A percentile compares a stretch with the other conserved stretches of the same genome.
phyloP scores from a whole-genome alignment of 2,329 filamentous ascomycete genomes.

The Myriosclerotinia duriaeana region DNA sequence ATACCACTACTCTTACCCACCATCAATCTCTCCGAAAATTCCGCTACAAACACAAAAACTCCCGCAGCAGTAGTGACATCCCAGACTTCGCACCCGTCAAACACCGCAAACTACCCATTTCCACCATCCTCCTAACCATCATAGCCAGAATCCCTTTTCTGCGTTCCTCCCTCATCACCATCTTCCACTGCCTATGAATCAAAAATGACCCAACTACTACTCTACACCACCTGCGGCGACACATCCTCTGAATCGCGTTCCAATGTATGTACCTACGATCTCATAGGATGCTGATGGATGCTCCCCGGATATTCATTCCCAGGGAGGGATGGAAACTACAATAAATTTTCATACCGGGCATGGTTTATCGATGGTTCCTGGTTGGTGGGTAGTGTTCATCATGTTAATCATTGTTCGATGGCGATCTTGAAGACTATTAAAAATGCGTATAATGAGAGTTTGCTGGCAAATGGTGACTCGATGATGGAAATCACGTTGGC shows the following conservation, averaged over 20 bases:
- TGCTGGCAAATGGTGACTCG: background rate
- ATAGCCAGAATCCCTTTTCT: background rate
- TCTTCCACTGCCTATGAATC: background rate
- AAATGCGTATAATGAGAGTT: background rate
- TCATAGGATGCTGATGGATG: background rate
- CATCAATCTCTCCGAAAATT: background rate
- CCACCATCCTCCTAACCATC: too few species aligned
- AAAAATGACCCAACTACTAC: background rate
- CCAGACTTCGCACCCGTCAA: background rate
- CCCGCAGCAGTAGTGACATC: background rate
- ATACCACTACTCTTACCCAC: too few species aligned
- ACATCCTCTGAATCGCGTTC: background rate
- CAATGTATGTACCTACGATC: background rate
- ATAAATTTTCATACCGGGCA: constrained; percentile 6
- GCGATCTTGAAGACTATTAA: background rate
- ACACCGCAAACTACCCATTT: background rate
- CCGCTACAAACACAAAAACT: background rate
- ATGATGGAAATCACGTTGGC: background rate
- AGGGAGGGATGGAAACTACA: background rate
- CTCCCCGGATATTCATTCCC: constrained; percentile 1
- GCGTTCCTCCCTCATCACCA: background rate
- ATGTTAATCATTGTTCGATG: constrained; percentile 9
- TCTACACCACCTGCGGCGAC: background rate
- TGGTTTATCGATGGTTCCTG: constrained; percentile 9
- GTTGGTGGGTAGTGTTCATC: constrained; percentile 2